A percentile compares a stretch with the other conserved stretches of the same genome.
Conservation (phyloP, 1,139 yeast species). For the Candida dubliniensis region DNA sequence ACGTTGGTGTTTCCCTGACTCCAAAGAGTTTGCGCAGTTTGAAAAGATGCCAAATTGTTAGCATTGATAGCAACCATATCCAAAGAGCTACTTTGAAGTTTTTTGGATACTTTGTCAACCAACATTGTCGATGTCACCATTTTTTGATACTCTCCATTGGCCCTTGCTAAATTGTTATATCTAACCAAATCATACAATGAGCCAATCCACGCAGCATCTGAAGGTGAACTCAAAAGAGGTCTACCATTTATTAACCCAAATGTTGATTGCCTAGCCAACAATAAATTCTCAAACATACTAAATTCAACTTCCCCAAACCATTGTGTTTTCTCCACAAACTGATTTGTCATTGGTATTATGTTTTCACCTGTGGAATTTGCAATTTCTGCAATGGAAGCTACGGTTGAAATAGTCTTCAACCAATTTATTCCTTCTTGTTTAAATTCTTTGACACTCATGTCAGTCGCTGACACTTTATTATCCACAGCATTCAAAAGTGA, state of each 20-base stretch:
- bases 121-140: conserved; percentile 51
- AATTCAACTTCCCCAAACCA: conserved; percentile 42
- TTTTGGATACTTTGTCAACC: conserved; percentile 38
- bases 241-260: conserved; percentile 26
- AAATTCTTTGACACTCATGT: conserved; percentile 18
- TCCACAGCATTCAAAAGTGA: conserved; percentile 21
- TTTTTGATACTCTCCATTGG: conserved; percentile 40
- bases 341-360: conserved; percentile 4
- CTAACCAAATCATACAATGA: conserved; percentile 41
- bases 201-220: conserved; percentile 23
- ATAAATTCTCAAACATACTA: conserved; percentile 38
- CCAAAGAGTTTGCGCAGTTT: conserved; percentile 62
- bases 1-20: conserved; percentile 50
- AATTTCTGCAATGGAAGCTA: conserved; percentile 18
- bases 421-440: conserved; percentile 21
- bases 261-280: conserved; percentile 39
- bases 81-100: conserved; percentile 13
- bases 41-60: conserved; percentile 38
- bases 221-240: conserved; percentile 1
- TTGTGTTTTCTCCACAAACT: conserved; percentile 18
- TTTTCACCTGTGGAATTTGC: neutral
- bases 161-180: conserved; percentile 42
- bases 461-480: conserved; percentile 12
- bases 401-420: conserved; percentile 38
- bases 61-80: conserved; percentile 14